These are phyloP conservation scores for Stemphylium beticola DNA, from an alignment of 2,329 filamentous ascomycete species.

Conservation along the genomic window DNA sequence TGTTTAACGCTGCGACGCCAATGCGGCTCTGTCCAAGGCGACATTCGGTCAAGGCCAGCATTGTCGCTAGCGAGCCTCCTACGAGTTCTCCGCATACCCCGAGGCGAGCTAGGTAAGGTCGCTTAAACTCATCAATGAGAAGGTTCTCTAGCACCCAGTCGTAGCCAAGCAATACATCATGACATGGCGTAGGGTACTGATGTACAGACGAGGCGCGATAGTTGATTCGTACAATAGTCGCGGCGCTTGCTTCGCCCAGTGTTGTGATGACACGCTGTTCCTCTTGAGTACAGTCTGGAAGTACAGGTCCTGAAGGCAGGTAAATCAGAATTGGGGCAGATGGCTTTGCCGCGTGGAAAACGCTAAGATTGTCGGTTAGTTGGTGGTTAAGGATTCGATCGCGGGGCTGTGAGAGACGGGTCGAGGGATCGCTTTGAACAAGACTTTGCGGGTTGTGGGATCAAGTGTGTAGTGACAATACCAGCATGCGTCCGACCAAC, in stretches of 20 bases:
- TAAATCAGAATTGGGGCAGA: conserved; percentile 49
- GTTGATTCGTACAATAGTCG: conserved; percentile 54
- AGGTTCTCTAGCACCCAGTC: conserved; percentile 56
- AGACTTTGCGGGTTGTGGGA: background rate
- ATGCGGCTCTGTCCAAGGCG: conserved; percentile 49
- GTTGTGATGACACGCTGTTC: conserved; percentile 42
- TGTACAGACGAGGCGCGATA: conserved; percentile 50
- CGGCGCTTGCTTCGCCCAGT: conserved; percentile 46
- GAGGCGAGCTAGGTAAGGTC: conserved; percentile 41
- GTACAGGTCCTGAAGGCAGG: conserved; percentile 52
- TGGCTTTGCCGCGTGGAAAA: conserved; percentile 40
- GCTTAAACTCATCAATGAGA: conserved; percentile 26
- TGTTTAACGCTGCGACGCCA: conserved; percentile 54
- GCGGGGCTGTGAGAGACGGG: no score
- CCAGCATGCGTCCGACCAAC: no score
- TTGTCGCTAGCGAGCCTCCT: conserved; percentile 56
- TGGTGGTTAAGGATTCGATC: no score
- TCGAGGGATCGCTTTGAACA: no score
- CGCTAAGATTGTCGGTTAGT: conserved; percentile 31
- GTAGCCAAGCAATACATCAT: conserved; percentile 55
- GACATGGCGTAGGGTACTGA: conserved; percentile 54
- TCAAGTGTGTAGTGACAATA: background rate
- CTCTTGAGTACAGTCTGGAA: conserved; percentile 28
- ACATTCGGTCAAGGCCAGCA: conserved; percentile 59
- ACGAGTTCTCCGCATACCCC: conserved; percentile 57